Conservation (phyloP, 768 basidiomycete genomes). For the Holtermannia corniformis region DNA sequence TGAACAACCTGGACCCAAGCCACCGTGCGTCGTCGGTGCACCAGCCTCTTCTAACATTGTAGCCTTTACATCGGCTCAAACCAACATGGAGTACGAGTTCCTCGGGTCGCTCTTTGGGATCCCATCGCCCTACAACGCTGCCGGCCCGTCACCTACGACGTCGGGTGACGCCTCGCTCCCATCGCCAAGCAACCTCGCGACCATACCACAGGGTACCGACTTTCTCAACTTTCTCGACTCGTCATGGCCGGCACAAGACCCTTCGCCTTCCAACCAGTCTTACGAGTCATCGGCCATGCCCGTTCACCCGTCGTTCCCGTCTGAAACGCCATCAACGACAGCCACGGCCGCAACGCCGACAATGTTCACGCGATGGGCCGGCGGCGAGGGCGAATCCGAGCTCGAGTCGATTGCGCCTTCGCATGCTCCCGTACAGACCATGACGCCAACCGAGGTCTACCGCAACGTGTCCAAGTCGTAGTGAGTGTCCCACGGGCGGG, state of each 20-base stretch:
- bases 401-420: neutral
- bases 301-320: neutral
- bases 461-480: conserved; percentile 64
- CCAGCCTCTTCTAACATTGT: neutral
- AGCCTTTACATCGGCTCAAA: neutral
- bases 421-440: neutral
- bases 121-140: neutral
- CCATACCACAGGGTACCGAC: neutral
- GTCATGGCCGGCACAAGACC: neutral
- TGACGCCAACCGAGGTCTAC: conserved; percentile 48
- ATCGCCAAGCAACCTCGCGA: neutral
- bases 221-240: neutral
- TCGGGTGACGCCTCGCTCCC: neutral
- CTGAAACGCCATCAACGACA: neutral
- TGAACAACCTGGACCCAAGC: neutral
- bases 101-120: neutral
- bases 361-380: neutral
- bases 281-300: neutral
- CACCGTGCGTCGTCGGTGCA: neutral
- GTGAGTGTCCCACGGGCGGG: conserved; percentile 19
- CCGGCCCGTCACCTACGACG: neutral
- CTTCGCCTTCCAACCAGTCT: neutral
- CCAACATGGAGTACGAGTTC: neutral
- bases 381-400: neutral
- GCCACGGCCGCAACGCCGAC: neutral